Base-by-base conservation (phyloP, 139 green algal genomes). In the Ettlia oleoabundans region DNA sequence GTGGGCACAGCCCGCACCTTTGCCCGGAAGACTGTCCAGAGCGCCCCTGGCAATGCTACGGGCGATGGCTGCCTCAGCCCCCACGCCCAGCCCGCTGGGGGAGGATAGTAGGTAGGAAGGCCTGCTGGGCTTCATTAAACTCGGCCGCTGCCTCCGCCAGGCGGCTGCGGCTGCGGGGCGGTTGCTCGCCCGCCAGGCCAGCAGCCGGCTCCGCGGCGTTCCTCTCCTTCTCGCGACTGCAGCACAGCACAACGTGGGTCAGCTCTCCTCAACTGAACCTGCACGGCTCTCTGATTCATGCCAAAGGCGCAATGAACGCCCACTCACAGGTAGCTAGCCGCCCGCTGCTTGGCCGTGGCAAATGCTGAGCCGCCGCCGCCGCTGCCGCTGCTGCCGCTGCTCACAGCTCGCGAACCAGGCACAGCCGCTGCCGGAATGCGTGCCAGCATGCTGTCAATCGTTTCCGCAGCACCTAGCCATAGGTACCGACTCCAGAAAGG, bases 71-170 rank as follows among this genome's bases (percentile, higher is more conserved):
- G 42, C 63, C 42, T 82, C 76, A 21, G 76, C 62, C 0, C 42
- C 62, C 22, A 65, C 42, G 6, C 76, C 76, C 21, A 82, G 63
- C 8, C 76, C 76, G 22, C 35, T 53, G 19, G 73, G 73, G 8
- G 52, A 67, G 8, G 73, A 80, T 24, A 80, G 73, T 7, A 80
- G 68, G 73, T 7, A 80, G 18, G 9, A 80, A 28, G 35, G 73
- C 73, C 37, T 80, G 73, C 73, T 80, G 73, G 5, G 21, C 52
- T 37, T 80, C 73, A 5, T 1, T 30, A 10, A 37, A 80, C 10
- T 80, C 73, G 15, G 53, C 53, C 3, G 73, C 73, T 19, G 73
- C 73, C 35, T 68, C 73, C 10, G 73, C 73, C 52, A 80, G 53
- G 28, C 73, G 73, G 53, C 73, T 80, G 52, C 33, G 35, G 19